Conservation (phyloP, 257 asterid species). For the Lavandula angustifolia region DNA sequence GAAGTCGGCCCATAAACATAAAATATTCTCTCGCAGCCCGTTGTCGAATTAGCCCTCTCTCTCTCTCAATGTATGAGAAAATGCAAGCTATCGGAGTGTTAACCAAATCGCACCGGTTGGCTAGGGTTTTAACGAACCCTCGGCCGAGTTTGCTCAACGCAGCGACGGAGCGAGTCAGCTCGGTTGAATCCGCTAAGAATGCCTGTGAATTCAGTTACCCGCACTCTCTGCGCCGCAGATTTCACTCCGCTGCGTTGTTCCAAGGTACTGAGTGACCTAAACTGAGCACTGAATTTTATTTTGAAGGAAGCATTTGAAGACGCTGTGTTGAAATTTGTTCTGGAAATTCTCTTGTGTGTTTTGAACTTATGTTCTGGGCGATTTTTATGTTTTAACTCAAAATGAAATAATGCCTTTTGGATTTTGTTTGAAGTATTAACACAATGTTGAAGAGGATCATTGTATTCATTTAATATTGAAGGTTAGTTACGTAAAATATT, state of each 20-base stretch:
- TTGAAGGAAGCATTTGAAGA: background rate
- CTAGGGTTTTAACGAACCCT: constrained; percentile 45
- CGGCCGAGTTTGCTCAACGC: constrained; percentile 36
- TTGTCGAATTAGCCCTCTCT: background rate
- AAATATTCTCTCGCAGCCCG: too few species aligned
- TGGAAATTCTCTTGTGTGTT: background rate
- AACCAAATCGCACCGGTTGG: constrained; percentile 37
- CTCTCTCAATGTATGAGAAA: constrained; percentile 28
- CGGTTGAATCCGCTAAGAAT: constrained; percentile 23
- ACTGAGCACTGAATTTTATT: background rate
- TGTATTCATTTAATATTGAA: background rate
- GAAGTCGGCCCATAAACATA: too few species aligned
- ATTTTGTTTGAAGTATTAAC: background rate
- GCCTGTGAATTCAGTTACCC: constrained; percentile 24
- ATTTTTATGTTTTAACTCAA: background rate
- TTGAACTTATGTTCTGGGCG: background rate
- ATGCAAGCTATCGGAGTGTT: constrained; percentile 44
- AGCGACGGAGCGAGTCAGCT: constrained; percentile 26
- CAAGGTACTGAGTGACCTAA: constrained; percentile 32
- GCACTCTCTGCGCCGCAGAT: constrained; percentile 34
- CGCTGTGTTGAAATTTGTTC: background rate
- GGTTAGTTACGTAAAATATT: background rate
- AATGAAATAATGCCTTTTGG: background rate
- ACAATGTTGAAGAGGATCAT: background rate
- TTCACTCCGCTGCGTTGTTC: constrained; percentile 32